Evolutionary conservation across 2,329 filamentous ascomycete species (phyloP).

Genomic region (Parastagonospora nodorum): DNA sequence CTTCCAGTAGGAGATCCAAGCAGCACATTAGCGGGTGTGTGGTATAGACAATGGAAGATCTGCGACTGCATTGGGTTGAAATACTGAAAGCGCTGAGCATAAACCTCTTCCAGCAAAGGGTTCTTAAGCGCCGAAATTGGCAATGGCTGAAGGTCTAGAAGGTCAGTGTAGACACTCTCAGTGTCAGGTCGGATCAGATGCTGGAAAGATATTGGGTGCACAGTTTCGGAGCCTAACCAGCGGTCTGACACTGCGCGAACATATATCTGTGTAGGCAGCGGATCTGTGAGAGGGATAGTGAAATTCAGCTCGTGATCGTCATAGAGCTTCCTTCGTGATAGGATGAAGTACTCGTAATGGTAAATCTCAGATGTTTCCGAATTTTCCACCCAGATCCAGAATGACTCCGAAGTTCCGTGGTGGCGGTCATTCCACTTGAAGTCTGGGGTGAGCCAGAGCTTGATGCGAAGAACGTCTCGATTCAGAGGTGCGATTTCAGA

Average conservation of each 20-base stretch:
- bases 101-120: constrained; percentile 82
- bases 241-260: constrained; percentile 92
- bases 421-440: constrained; percentile 94
- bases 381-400: constrained; percentile 99
- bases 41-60: constrained; percentile 95
- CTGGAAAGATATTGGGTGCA: constrained; percentile 94
- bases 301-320: constrained; percentile 99
- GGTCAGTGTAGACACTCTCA: constrained; percentile 94
- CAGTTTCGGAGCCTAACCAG: constrained; percentile 95
- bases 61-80: constrained; percentile 99
- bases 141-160: constrained; percentile 88
- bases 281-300: constrained; percentile 92
- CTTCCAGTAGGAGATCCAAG: constrained; percentile 95
- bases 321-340: constrained; percentile 85
- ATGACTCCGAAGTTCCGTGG: constrained; percentile 93
- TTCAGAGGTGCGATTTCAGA: constrained; percentile 96
- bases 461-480: constrained; percentile 89
- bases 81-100: constrained; percentile 85
- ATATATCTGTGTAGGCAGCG: constrained; percentile 93
- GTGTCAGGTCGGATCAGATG: constrained; percentile 97
- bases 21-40: constrained; percentile 88
- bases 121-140: constrained; percentile 88
- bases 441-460: constrained; percentile 82
- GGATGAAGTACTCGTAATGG: constrained; percentile 95
- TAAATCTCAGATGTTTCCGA: constrained; percentile 98